These are phyloP conservation scores for Quercus phellos DNA, from an alignment of 331 rosid species.

Conservation along the genomic window DNA sequence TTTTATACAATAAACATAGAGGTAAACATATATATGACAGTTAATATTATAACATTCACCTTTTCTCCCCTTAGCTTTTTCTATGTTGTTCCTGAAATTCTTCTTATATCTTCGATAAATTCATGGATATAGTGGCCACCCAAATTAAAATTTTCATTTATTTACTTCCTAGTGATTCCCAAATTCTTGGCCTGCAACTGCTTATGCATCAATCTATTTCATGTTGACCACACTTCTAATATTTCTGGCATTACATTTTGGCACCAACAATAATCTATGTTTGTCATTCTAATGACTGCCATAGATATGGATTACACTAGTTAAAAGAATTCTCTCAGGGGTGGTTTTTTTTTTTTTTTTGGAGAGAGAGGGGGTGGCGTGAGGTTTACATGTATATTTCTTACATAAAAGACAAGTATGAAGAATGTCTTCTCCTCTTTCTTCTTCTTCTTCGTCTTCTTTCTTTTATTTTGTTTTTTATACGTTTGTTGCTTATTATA, in stretches of 20 bases:
- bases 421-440: too few species aligned
- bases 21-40: neutral
- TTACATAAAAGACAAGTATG: too few species aligned
- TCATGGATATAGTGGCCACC: neutral
- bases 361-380: too few species aligned
- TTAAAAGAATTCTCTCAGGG: too few species aligned
- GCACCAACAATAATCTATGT: neutral
- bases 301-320: too few species aligned
- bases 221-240: neutral
- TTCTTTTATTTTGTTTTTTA: neutral
- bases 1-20: too few species aligned
- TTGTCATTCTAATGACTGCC: too few species aligned
- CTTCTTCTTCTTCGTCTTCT: neutral
- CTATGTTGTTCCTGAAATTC: neutral
- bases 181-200: neutral
- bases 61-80: neutral
- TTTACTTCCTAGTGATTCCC: neutral
- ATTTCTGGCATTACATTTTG: neutral
- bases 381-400: too few species aligned
- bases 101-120: neutral
- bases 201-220: neutral
- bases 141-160: neutral
- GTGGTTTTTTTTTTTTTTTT: too few species aligned
- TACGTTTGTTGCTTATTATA: conserved; percentile 11
- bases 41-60: neutral